Percentiles rank a stretch among this genome's conserved stretches.
These are phyloP conservation scores for Boehmeria nivea DNA, from an alignment of 306 rosid species.

Conservation along the genomic window DNA sequence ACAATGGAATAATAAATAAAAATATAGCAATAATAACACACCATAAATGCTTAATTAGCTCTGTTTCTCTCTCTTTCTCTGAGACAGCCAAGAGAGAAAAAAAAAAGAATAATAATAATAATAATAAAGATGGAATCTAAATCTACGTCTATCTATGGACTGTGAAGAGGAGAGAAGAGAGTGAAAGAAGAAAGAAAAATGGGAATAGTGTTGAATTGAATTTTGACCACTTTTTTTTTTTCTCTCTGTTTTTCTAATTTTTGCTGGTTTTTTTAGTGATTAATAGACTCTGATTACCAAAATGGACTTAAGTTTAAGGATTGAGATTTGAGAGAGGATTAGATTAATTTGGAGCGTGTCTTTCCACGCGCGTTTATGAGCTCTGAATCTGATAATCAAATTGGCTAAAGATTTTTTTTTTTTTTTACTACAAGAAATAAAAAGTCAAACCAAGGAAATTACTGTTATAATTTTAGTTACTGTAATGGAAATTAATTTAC, in stretches of 20 bases:
- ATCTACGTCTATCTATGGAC: neutral
- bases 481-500: neutral
- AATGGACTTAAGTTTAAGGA: neutral
- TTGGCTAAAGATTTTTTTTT: neutral
- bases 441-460: neutral
- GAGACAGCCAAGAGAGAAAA: constrained; percentile 1
- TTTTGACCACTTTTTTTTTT: too few species aligned
- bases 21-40: constrained; percentile 19
- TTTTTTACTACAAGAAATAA: neutral
- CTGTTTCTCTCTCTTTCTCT: constrained; percentile 13
- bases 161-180: too few species aligned
- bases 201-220: neutral
- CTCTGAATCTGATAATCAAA: neutral
- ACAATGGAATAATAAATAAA: too few species aligned
- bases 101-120: neutral
- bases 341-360: neutral
- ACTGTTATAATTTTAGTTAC: neutral
- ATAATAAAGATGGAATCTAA: constrained; percentile 11
- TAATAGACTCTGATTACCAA: neutral
- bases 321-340: neutral
- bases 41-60: constrained; percentile 5
- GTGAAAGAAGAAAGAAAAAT: neutral
- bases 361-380: neutral
- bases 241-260: too few species aligned
- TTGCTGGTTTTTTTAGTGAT: neutral